phyloP scores from a whole-genome alignment of 1,284 basidiomycete genomes.

The Trichosporon asahii region DNA sequence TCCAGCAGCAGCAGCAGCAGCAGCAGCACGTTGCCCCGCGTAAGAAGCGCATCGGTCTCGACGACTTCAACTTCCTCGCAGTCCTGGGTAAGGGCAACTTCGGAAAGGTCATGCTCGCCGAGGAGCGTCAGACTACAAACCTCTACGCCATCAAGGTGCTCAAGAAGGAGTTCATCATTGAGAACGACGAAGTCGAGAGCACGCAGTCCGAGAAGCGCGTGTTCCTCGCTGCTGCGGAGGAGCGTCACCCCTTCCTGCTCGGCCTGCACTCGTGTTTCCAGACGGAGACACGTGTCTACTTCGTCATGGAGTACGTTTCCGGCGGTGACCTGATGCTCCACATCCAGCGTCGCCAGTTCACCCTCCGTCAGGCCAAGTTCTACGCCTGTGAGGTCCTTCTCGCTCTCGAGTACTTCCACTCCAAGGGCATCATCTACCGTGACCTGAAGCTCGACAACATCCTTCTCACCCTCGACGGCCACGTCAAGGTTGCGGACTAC shows the following conservation, averaged over 20 bases:
- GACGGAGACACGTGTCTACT: slow-evolving; percentile 93
- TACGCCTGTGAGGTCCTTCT: slow-evolving; percentile 98
- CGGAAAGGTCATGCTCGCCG: slow-evolving; percentile 99
- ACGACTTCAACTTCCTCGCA: slow-evolving; percentile 99
- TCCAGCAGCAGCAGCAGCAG: slow-evolving; percentile 19
- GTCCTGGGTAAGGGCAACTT: slow-evolving; percentile 99
- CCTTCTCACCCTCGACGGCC: slow-evolving; percentile 90
- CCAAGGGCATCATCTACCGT: slow-evolving; percentile 88
- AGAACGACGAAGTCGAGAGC: slow-evolving; percentile 99
- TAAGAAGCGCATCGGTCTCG: slow-evolving; percentile 86
- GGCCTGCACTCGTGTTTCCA: slow-evolving; percentile 99
- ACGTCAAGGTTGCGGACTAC: slow-evolving; percentile 98
- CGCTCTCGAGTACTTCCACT: slow-evolving; percentile 97
- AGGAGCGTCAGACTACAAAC: slow-evolving; percentile 86
- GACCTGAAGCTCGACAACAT: slow-evolving; percentile 99
- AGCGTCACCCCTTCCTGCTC: slow-evolving; percentile 96
- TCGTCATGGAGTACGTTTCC: slow-evolving; percentile 75
- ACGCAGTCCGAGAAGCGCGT: slow-evolving; percentile 99
- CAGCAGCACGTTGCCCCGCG: slow-evolving; percentile 29
- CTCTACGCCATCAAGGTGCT: slow-evolving; percentile 99
- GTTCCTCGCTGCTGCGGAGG: slow-evolving; percentile 90
- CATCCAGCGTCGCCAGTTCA: slow-evolving; percentile 77
- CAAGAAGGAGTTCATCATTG: slow-evolving; percentile 99
- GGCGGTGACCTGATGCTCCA: slow-evolving; percentile 78
- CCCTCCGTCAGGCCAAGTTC: slow-evolving; percentile 84